Conservation (phyloP, 352 stramenopile genomes). For the Pelagophyceae sp. region DNA sequence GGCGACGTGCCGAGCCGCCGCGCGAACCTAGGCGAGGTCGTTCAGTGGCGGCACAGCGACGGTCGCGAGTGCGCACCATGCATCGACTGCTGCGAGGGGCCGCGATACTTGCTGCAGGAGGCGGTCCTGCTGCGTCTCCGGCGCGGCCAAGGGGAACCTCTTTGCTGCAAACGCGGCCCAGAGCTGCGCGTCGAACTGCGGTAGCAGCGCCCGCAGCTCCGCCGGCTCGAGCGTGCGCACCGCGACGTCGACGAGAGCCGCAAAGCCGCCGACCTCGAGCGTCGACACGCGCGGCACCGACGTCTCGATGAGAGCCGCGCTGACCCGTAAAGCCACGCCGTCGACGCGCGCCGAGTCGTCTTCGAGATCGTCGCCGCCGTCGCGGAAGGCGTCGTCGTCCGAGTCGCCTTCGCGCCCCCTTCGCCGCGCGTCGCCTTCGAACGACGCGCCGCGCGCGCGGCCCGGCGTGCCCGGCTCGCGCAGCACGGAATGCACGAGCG, state of each 20-base stretch:
- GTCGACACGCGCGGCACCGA: neutral
- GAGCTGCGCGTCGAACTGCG: neutral
- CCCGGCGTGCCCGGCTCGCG: neutral
- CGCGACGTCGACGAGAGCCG: neutral
- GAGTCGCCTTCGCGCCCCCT: no score
- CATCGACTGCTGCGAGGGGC: neutral
- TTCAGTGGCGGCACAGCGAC: no score
- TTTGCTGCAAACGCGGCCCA: neutral
- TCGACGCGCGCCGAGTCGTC: neutral
- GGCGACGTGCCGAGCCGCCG: no score
- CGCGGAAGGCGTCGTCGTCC: no score
- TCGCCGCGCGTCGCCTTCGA: neutral
- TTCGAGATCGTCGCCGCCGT: no score
- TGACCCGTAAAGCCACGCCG: neutral
- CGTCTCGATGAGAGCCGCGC: neutral
- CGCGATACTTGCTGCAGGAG: no score
- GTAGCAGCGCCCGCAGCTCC: neutral
- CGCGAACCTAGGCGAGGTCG: no score
- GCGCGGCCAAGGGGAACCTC: neutral
- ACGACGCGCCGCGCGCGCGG: neutral
- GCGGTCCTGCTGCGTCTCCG: no score
- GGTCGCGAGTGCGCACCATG: no score
- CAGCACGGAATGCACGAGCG: neutral
- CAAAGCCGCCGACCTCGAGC: conserved; percentile 1
- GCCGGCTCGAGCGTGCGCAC: neutral